Evolutionary conservation across 2,329 filamentous ascomycete species (phyloP).

Genomic region (Talaromyces atroroseus): DNA sequence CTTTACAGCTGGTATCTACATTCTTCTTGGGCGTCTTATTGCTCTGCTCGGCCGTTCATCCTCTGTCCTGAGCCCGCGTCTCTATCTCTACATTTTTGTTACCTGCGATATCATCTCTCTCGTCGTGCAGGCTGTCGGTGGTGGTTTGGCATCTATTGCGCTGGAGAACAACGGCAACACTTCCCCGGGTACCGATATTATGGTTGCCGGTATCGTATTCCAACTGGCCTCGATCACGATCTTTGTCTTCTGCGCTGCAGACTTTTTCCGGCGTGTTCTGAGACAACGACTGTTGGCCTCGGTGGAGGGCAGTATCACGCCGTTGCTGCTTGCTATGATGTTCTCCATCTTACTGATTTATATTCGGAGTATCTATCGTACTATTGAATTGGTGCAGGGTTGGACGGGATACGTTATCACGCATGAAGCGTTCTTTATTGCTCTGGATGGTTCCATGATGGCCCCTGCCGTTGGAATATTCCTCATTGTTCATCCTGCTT

Average conservation of each 20-base stretch:
- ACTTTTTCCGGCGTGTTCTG: slow-evolving; percentile 41
- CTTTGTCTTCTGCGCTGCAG: slow-evolving; percentile 46
- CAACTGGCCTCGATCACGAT: slow-evolving; percentile 52
- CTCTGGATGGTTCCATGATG: slow-evolving; percentile 48
- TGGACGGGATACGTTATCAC: slow-evolving; percentile 49
- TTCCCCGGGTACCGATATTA: slow-evolving; percentile 44
- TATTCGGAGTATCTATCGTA: slow-evolving; percentile 46
- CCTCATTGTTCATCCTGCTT: slow-evolving; percentile 42
- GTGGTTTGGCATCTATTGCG: slow-evolving; percentile 44
- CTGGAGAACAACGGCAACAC: slow-evolving; percentile 45
- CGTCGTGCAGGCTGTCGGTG: slow-evolving; percentile 52
- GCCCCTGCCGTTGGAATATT: slow-evolving; percentile 42
- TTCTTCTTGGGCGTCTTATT: slow-evolving; percentile 47
- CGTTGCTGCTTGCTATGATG: slow-evolving; percentile 35
- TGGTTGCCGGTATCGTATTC: slow-evolving; percentile 53
- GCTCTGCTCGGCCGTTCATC: slow-evolving; percentile 39
- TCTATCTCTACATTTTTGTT: slow-evolving; percentile 49
- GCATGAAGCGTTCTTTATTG: slow-evolving; percentile 47
- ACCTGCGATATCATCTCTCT: slow-evolving; percentile 52
- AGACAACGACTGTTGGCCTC: slow-evolving; percentile 21
- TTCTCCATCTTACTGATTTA: slow-evolving; percentile 44
- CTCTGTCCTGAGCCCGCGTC: slow-evolving; percentile 38
- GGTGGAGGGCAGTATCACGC: slow-evolving; percentile 23
- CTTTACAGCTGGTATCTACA: slow-evolving; percentile 49
- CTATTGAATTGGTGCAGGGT: slow-evolving; percentile 46